Evolutionary conservation across 192 early-diverging fungal genomes (phyloP), one percentile per base, ranked within the genome.

Genomic region (Diversispora epigaea): DNA sequence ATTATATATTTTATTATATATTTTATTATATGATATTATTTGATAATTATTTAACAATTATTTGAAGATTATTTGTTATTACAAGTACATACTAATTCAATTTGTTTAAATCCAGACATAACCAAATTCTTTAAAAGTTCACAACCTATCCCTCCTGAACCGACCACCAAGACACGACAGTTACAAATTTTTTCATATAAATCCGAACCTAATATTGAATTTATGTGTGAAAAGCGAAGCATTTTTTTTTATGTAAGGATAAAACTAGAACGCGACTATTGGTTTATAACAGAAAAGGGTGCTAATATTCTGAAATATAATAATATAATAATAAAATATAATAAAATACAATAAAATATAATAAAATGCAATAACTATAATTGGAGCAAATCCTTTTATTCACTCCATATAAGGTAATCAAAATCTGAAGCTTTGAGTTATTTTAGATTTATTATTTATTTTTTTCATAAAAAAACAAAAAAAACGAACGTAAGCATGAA

Each of bases 121-220:
- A 95, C 92, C 17, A 99, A 86, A 81, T 96, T 91, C 83, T 99
- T 99, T 9, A 99, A 86, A 49, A 99, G 82, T 79, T 99, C 98
- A 84, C 98, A 99, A 54, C 98, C 98, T 62, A 99, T 99, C 14
- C 98, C 98, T 73, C 98, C 98, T 17, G 93, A 90, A 12, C 93
- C 93, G 14, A 94, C 88, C 62, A 94, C 85, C 58, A 94, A 78
- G 40, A 92, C 80, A 2, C 80, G 83, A 39, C 81, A 73, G 10
- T 54, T 52, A 3, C 39, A 15, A 22, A 84, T 75, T 67, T 75
- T 82, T 25, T 78, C 61, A 57, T 61, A 81, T 50, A 80, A 25
- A 6, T 65, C 21, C 9, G 72, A 44, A 10, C 80, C 83, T 17
- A 84, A 61, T 9, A 80, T 56, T n/a, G 40, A 50, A 32, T 77